A percentile compares a stretch with the other conserved stretches of the same genome.
Conservation (phyloP, 345 rosid species). For the Sapria himalayana region DNA sequence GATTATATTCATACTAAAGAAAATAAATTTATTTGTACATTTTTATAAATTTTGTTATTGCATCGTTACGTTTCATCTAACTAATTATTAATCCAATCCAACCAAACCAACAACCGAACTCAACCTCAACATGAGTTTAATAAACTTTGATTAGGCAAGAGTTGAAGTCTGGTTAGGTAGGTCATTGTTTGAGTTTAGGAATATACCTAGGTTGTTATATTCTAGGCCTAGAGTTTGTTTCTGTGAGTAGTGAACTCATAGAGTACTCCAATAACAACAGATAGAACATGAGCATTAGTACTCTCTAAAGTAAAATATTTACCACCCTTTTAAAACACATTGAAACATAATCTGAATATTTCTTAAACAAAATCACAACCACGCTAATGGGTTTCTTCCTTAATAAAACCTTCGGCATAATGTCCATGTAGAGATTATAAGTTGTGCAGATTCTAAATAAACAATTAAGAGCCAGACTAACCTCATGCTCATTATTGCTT, state of each 20-base stretch:
- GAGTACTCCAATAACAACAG: conserved; percentile 63
- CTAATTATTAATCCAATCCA: no score
- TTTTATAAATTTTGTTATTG: no score
- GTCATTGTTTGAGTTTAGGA: no score
- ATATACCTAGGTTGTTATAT: no score
- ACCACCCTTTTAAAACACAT: conserved; percentile 82
- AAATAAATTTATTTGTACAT: no score
- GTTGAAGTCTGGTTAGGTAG: no score
- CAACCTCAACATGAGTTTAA: no score
- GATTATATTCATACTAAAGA: no score
- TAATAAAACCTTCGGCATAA: conserved; percentile 63
- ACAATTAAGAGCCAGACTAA: conserved; percentile 67
- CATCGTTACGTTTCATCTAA: no score
- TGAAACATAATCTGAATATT: conserved; percentile 69
- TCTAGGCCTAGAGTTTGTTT: conserved; percentile 45
- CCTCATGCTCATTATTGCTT: conserved; percentile 50
- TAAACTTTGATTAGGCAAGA: no score
- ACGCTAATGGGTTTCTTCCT: conserved; percentile 64
- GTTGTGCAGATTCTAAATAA: conserved; percentile 44
- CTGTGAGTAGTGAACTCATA: conserved; percentile 59
- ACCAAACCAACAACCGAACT: no score
- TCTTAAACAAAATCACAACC: conserved; percentile 58
- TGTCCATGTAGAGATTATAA: conserved; percentile 81
- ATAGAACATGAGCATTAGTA: conserved; percentile 36
- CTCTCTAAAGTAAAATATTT: conserved; percentile 73